phyloP scores from a whole-genome alignment of 441 rosid genomes.

The Breynia disticha region DNA sequence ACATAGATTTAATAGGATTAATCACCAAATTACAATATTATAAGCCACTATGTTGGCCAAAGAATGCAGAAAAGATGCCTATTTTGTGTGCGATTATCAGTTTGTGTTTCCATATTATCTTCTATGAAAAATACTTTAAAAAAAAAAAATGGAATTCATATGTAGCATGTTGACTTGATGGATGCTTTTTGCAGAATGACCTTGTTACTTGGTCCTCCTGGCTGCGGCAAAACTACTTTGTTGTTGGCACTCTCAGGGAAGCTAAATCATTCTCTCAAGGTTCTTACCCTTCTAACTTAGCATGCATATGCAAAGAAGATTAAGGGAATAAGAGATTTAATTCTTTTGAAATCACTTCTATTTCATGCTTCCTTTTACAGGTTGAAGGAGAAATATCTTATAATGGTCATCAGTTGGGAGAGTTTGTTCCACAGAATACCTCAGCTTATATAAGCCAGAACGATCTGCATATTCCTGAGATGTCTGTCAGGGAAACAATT shows the following conservation, averaged over 20 bases:
- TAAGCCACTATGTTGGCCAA: no score
- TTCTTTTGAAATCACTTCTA: neutral
- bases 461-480: slow-evolving; percentile 49
- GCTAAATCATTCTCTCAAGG: slow-evolving; percentile 40
- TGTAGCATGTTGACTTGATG: no score
- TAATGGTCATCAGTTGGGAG: slow-evolving; percentile 34
- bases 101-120: no score
- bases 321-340: no score
- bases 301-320: neutral
- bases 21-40: no score
- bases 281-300: slow-evolving; percentile 1
- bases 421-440: slow-evolving; percentile 44
- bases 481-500: slow-evolving; percentile 55
- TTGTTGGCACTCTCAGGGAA: slow-evolving; percentile 49
- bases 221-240: slow-evolving; percentile 64
- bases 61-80: no score
- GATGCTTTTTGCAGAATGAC: slow-evolving; percentile 38
- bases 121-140: neutral
- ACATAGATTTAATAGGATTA: no score
- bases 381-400: slow-evolving; percentile 33
- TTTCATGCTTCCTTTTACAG: slow-evolving; percentile 11
- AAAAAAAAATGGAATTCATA: neutral
- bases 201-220: slow-evolving; percentile 62
- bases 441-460: slow-evolving; percentile 42
- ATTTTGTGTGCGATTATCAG: no score